Base-by-base conservation (phyloP, 345 rosid species). In the Dipteronia sinensis region DNA sequence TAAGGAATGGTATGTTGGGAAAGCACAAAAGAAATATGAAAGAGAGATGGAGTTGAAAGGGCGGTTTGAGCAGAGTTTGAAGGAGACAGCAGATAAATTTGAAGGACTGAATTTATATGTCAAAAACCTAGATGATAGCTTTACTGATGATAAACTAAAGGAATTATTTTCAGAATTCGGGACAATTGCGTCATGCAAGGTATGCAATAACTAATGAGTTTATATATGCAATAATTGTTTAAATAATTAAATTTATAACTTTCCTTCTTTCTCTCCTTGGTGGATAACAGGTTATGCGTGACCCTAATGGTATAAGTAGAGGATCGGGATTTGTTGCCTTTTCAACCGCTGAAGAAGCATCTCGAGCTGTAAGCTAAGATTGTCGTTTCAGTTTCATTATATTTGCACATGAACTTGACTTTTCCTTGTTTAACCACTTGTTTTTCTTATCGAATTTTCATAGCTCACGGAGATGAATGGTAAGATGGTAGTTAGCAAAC, bases 271-370 rank as follows among this genome's bases (percentile, higher is more conserved):
- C 58, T 75, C 22, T 75, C 44, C 34, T 11, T 38, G 42, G 47
- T 10, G 16, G 29, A 73, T 53, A 58, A 68, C 82, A 91, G 97
- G 92, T 93, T 78, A 91, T 91, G 92, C 81, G 89, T 19, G 97
- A 93, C 55, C 95, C 93, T 29, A 91, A 83, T 75, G 91, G 92
- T 75, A 78, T 88, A 65, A 93, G 96, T 83, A 86, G 86, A 75
- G 96, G 96, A 66, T 91, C 95, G 0, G 97, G 94, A n/a, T 93
- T 93, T 86, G 94, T 93, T 67, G 93, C 98, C 65, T 91, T 92
- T 70, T 84, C 94, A 16, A 87, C 90, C 76, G 89, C 97, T 23
- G 98, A 93, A 61, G 97, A 92, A 83, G 98, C 98, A 69, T 79
- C 87, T 40, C 82, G 87, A 89, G 98, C 97, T 83, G 89, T 86